Conservation (phyloP, 2,329 filamentous ascomycete genomes). For the Hymenoscyphus albidus region DNA sequence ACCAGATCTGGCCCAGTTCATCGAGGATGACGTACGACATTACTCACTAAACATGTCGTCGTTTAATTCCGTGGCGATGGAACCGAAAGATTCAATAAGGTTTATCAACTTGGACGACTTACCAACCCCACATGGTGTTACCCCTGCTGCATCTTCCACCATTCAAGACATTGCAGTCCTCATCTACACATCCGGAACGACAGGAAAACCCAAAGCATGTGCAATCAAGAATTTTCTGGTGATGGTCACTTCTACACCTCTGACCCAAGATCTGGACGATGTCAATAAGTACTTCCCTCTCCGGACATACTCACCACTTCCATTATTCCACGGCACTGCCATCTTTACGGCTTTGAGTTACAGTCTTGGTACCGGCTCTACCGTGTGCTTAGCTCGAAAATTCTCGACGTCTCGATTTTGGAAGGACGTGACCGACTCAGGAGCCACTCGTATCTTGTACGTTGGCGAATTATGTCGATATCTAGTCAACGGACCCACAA, state of each 20-base stretch:
- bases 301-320: slow-evolving; percentile 45
- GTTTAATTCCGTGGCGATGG: slow-evolving; percentile 29
- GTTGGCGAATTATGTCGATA: slow-evolving; percentile 49
- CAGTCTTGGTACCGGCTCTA: slow-evolving; percentile 39
- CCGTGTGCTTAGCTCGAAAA: slow-evolving; percentile 42
- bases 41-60: slow-evolving; percentile 38
- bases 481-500: slow-evolving; percentile 42
- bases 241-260: slow-evolving; percentile 37
- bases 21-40: slow-evolving; percentile 34
- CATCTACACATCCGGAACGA: slow-evolving; percentile 48
- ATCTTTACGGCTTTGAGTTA: slow-evolving; percentile 43
- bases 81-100: slow-evolving; percentile 11
- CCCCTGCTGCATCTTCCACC: slow-evolving; percentile 34
- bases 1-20: slow-evolving; percentile 40
- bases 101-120: slow-evolving; percentile 17
- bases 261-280: slow-evolving; percentile 36
- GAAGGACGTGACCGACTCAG: slow-evolving; percentile 42
- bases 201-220: slow-evolving; percentile 45
- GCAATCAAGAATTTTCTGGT: slow-evolving; percentile 39
- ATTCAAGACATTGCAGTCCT: slow-evolving; percentile 37
- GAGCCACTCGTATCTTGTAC: slow-evolving; percentile 42
- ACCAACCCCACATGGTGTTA: slow-evolving; percentile 15
- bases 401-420: slow-evolving; percentile 45
- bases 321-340: slow-evolving; percentile 47
- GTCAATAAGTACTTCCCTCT: slow-evolving; percentile 42